A percentile compares a stretch with the other conserved stretches of the same genome.
Conservation (phyloP, 2,329 filamentous ascomycete species). For the Spiromastix sp. region DNA sequence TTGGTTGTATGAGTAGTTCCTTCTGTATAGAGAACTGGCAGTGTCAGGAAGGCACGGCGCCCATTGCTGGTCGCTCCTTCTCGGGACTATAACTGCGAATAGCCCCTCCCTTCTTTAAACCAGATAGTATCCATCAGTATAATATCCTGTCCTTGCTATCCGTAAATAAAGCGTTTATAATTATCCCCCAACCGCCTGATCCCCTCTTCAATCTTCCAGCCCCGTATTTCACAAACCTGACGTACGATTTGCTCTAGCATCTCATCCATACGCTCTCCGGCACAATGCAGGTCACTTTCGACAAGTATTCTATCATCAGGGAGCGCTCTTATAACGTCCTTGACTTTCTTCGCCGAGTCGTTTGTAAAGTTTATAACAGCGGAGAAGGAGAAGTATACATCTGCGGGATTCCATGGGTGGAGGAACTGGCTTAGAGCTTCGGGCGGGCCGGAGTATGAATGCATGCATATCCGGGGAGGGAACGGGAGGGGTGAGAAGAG, state of each 20-base stretch:
- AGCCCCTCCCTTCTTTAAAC: no score
- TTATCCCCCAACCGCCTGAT: constrained; percentile 59
- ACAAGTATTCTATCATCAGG: constrained; percentile 72
- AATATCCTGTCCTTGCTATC: no score
- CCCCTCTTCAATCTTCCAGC: constrained; percentile 66
- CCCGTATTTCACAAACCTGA: constrained; percentile 67
- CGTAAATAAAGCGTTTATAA: constrained; percentile 68
- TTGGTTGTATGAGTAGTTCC: no score
- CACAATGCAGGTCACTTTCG: constrained; percentile 82
- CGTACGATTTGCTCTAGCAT: constrained; percentile 64
- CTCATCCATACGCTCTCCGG: constrained; percentile 70
- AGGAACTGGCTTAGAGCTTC: constrained; percentile 71
- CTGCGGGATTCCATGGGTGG: constrained; percentile 58
- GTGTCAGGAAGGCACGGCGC: no score
- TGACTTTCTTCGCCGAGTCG: constrained; percentile 43
- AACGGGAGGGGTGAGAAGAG: constrained; percentile 42
- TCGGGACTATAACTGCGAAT: no score
- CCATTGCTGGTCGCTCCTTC: no score
- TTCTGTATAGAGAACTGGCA: no score
- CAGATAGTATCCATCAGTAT: no score
- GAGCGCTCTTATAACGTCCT: constrained; percentile 58
- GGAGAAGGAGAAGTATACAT: constrained; percentile 84
- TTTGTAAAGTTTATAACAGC: constrained; percentile 65
- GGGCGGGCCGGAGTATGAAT: constrained; percentile 76
- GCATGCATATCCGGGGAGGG: constrained; percentile 81